Base-by-base conservation (phyloP, 1,284 basidiomycete species). In the Cutaneotrichosporon cavernicola region DNA sequence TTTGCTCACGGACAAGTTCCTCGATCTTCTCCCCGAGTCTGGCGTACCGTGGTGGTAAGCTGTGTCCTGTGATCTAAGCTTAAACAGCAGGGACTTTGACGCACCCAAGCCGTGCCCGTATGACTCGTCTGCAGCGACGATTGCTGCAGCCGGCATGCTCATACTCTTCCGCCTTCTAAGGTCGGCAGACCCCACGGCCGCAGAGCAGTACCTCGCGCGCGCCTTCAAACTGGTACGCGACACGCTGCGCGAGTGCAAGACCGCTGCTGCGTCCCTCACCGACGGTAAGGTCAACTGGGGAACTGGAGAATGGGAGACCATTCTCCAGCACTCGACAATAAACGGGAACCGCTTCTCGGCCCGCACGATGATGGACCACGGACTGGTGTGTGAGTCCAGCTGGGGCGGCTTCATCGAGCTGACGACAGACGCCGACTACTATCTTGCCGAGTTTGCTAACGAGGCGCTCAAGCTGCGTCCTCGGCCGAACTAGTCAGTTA, bases 271-370 rank as follows among this genome's bases (percentile, higher is more conserved):
- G 10, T 67, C 40, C 2, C 18, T 62, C n/a, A 57, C 34, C 18
- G 69, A 65, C 55, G 75, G 72, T 0, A 58, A 64, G 31, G 71
- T 74, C 21, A 63, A 73, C 58, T 77, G 68, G 43, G 76, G 76
- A n/a, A 59, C 70, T 58, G 76, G 65, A 38, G 74, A 68, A 13
- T 78, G 76, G 76, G 76, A 78, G 65, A 72, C 74, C 0, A 69
- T 78, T 36, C 64, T 75, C 10, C 55, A 73, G 74, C 75, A 77
- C 63, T 75, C 76, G 9, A 76, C 75, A 0, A 76, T 75, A 51
- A 72, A 71, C 62, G 72, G 71, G 4, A 76, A 78, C 63, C 63
- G 58, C 18, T 59, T 63, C n/a, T 66, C 69, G 2, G 56, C 55
- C 5, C 60, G 65, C 40, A 49, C 55, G 47, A 57, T 72, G 30